Evolutionary conservation across 371 early-diverging fungal genomes (phyloP), one percentile per base, ranked within the genome.

Genomic region (Mucor lusitanicus): DNA sequence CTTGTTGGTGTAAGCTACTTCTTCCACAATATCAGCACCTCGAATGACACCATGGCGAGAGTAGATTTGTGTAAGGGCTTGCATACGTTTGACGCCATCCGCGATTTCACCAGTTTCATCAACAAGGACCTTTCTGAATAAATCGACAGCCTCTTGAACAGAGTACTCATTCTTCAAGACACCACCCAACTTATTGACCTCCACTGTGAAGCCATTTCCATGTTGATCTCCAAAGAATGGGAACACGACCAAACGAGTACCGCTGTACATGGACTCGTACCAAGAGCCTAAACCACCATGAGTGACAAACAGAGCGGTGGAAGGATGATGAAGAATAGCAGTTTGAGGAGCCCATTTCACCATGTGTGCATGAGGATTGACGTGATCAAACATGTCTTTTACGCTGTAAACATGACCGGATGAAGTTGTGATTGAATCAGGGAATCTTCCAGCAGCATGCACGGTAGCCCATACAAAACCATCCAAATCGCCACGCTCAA

Each of bases 171-270:
- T n/a, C 12, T 53, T 46, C 17, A 63, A 63, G 15, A 50, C 33
- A 15, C 32, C 32, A 2, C 54, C 73, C 32, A 65, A 25, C 4
- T 40, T 28, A 6, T 25, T 15, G 9, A n/a, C 32, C 40, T 69
- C 60, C 32, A 73, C 13, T 3, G 23, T 63, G 0, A 60, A 27
- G 5, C 61, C 63, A 17, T 75, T 75, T 9, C 33, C 39, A n/a
- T 67, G 63, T 54, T 84, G 84, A 46, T 84, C 84, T 1, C 74
- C 81, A 64, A 80, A 78, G 60, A 78, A 80, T 0, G 82, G 84
- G 30, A 72, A 69, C 32, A 77, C 56, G 3, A 77, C 35, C 59
- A 81, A 53, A 3, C 67, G 77, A 17, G 53, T 71, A 17, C 79
- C 80, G 48, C 65, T 32, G 50, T 70, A 74, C 12, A 80, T 46